Percentiles rank a stretch among this genome's conserved stretches.
Conservation (phyloP, 306 rosid genomes). For the Cucurbita maxima region DNA sequence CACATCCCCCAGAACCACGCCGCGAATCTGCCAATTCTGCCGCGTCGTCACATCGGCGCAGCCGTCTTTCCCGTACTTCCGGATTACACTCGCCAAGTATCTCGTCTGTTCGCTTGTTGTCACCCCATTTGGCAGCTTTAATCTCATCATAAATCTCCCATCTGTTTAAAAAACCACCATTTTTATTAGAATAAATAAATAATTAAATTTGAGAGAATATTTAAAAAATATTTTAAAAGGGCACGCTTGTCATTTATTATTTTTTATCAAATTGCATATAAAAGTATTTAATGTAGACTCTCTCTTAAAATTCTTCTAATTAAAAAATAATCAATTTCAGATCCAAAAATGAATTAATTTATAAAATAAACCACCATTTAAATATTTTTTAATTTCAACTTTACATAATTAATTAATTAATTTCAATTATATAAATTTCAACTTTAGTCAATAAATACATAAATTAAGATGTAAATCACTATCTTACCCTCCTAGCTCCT, state of each 20-base stretch:
- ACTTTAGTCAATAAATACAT: too few species aligned
- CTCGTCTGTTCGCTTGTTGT: slow-evolving; percentile 78
- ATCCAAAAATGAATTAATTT: neutral
- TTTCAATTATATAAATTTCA: too few species aligned
- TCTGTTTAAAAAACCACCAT: neutral
- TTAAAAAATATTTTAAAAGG: neutral
- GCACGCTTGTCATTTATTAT: neutral
- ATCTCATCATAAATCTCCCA: slow-evolving; percentile 96
- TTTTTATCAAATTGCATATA: neutral
- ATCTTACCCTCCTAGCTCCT: too few species aligned
- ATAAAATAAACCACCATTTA: neutral
- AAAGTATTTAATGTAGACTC: neutral
- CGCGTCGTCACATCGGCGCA: slow-evolving; percentile 93
- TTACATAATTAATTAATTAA: too few species aligned
- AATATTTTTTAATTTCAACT: too few species aligned
- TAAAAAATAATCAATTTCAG: neutral
- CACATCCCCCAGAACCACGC: slow-evolving; percentile 70
- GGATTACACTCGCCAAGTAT: slow-evolving; percentile 64
- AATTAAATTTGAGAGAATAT: too few species aligned
- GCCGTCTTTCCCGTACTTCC: slow-evolving; percentile 77
- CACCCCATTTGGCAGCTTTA: slow-evolving; percentile 91
- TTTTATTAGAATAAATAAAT: too few species aligned
- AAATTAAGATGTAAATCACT: too few species aligned
- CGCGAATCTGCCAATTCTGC: slow-evolving; percentile 95
- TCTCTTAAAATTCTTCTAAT: neutral